Base-by-base conservation (phyloP, 306 rosid genomes). In the Pterocarpus santalinus region DNA sequence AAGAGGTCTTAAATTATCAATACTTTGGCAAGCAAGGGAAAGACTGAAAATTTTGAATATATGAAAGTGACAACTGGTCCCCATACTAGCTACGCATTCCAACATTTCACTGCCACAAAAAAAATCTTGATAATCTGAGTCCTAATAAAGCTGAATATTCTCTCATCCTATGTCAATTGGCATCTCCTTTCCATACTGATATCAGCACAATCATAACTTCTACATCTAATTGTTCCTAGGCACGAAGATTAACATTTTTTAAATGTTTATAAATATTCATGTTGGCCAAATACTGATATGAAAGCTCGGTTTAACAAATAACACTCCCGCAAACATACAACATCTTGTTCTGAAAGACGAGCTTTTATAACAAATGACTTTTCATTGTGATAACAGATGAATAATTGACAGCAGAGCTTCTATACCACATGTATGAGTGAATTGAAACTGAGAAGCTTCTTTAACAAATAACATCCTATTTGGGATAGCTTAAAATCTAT, bases 1-100 rank as follows among this genome's bases (percentile, higher is more conserved):
- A 36, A 11, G 55, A 38, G 65, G 49, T 52, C 22, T 82, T 63
- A 47, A 64, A 35, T 63, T 77, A 77, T 9, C 47, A 77, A 78
- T n/a, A 38, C 9, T 22, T 53, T 49, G 5, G 57, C 69, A 44
- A 13, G 46, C 58, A 60, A 1, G 38, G 51, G 41, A 52, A 28
- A 70, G 35, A 38, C 9, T 47, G 34, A 7, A 5, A 78, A 15
- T 1, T 47, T 47, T 8, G 2, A 47, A 47, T 28, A 58, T 15
- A 9, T 63, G 58, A 78, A 6, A 55, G 28, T 14, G 30, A 32
- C 0, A 14, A 57, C 3, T 1, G 22, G 14, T 57, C 69, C 16
- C 16, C 16, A 5, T 15, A 43, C 56, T 16, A 69, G 55, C 41
- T 64, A 72, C 2, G 71, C 46, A 62, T 38, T 71, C 36, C 66